Evolutionary conservation across 306 rosid genomes (phyloP).

Genomic region (Myrica gale): DNA sequence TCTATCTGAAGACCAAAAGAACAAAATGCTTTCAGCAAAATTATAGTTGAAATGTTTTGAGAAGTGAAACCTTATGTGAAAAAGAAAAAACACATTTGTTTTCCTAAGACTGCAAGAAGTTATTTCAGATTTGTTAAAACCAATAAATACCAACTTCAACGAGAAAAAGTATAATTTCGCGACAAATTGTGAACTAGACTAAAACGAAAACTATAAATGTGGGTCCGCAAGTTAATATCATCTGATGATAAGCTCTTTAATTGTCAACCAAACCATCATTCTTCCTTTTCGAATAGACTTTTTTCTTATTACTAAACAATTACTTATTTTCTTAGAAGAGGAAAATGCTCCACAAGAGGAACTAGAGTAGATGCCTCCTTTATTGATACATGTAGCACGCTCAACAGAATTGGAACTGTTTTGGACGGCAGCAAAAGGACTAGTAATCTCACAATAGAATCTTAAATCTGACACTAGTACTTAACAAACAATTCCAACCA

Average conservation of each 20-base stretch:
- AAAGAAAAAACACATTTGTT: no score
- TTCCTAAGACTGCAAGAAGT: background rate
- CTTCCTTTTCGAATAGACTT: background rate
- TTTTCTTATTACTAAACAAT: background rate
- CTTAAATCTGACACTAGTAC: background rate
- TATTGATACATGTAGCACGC: background rate
- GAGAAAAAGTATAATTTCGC: background rate
- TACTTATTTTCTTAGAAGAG: background rate
- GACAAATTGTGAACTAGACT: background rate
- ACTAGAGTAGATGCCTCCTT: background rate
- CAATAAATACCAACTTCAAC: background rate
- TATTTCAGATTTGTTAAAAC: background rate
- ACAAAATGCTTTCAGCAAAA: background rate
- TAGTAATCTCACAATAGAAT: background rate
- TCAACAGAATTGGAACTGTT: background rate
- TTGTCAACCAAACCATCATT: background rate
- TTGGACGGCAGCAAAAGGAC: background rate
- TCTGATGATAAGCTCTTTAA: background rate
- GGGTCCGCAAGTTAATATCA: background rate
- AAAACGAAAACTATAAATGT: background rate
- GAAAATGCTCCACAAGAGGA: background rate
- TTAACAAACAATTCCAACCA: background rate
- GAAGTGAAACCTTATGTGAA: background rate
- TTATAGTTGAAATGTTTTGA: background rate
- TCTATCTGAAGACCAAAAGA: background rate